A percentile compares a stretch with the other conserved stretches of the same genome.
phyloP scores from a whole-genome alignment of 805 yeast species.

The Candida nitratophila region DNA sequence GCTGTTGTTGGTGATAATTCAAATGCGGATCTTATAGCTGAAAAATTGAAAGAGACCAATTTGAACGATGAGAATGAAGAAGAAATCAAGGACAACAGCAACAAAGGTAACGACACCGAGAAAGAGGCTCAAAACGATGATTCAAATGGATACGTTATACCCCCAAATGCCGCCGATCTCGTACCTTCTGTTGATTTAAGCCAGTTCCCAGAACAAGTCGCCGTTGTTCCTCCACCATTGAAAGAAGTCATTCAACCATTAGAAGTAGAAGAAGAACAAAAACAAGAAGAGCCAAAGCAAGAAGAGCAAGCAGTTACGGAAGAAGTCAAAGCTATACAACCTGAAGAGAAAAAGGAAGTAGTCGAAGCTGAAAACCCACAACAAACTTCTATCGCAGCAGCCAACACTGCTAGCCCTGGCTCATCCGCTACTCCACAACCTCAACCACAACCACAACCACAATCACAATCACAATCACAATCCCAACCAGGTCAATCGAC shows the following conservation, averaged over 20 bases:
- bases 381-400: background rate
- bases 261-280: background rate
- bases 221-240: constrained; percentile 1
- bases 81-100: background rate
- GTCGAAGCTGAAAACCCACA: background rate
- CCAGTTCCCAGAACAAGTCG: constrained; percentile 1
- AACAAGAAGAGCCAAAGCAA: background rate
- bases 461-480: background rate
- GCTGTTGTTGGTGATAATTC: background rate
- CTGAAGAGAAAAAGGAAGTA: constrained; percentile 1
- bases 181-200: background rate
- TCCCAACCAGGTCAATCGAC: background rate
- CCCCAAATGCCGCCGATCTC: background rate
- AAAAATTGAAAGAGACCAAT: background rate
- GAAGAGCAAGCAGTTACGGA: background rate
- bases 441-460: background rate
- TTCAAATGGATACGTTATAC: background rate
- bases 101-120: background rate
- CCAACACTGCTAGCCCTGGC: background rate
- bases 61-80: background rate
- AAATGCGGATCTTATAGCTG: background rate
- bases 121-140: too few relatives aligned
- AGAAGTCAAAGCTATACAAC: background rate
- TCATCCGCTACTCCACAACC: background rate
- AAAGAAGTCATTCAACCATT: too few relatives aligned